Conservation (phyloP, 2,329 filamentous ascomycete species). For the Aspergillus pseudonomiae region DNA sequence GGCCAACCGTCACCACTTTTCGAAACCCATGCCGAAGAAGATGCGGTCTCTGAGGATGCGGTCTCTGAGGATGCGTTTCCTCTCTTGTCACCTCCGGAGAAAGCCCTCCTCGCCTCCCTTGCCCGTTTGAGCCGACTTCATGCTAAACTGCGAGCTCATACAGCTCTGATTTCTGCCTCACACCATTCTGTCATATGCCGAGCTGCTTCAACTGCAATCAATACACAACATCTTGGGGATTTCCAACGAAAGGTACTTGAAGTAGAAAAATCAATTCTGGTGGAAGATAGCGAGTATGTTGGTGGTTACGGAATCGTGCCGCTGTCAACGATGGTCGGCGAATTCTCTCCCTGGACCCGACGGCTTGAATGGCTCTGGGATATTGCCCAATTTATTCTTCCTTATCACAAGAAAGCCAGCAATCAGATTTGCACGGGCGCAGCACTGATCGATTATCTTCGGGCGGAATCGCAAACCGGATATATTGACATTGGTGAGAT, state of each 20-base stretch:
- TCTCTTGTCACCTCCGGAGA: conserved; percentile 74
- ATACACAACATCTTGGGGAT: conserved; percentile 71
- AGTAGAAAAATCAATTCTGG: conserved; percentile 78
- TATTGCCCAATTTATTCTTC: conserved; percentile 69
- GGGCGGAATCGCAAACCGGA: conserved; percentile 79
- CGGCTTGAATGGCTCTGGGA: conserved; percentile 85
- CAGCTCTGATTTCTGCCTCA: conserved; percentile 66
- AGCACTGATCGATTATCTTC: conserved; percentile 74
- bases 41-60: conserved; percentile 53
- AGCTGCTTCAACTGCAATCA: conserved; percentile 79
- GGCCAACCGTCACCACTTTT: conserved; percentile 91
- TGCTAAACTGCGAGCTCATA: conserved; percentile 68
- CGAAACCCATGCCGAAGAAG: conserved; percentile 54
- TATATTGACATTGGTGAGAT: conserved; percentile 83
- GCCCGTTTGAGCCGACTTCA: conserved; percentile 79
- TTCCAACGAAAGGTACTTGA: conserved; percentile 85
- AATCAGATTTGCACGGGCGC: conserved; percentile 64
- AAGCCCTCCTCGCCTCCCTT: conserved; percentile 75
- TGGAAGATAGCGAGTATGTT: conserved; percentile 75
- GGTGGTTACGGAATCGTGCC: conserved; percentile 94
- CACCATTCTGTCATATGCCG: conserved; percentile 85
- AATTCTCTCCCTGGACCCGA: conserved; percentile 86
- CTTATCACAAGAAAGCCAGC: conserved; percentile 36
- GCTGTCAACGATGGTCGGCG: conserved; percentile 77
- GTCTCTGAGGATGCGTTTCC: conserved; percentile 54